Evolutionary conservation across 1,139 yeast genomes (phyloP).

Genomic region (Pichia sp.): DNA sequence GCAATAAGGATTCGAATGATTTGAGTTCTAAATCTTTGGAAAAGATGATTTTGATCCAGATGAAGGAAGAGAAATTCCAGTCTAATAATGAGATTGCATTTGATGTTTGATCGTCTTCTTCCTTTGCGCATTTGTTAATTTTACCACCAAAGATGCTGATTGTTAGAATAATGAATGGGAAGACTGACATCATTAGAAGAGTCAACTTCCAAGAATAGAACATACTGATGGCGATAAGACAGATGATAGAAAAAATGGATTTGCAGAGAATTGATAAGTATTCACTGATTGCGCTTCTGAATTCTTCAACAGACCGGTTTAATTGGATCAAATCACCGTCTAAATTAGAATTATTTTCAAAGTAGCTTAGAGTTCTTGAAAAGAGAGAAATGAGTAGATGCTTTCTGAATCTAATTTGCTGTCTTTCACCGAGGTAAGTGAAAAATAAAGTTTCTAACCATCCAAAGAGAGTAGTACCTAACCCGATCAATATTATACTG

Average conservation of each 20-base stretch:
- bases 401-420: conserved; percentile 56
- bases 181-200: conserved; percentile 62
- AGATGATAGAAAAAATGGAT: conserved; percentile 49
- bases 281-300: conserved; percentile 68
- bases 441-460: conserved; percentile 62
- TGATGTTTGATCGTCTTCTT: conserved; percentile 57
- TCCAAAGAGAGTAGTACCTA: conserved; percentile 46
- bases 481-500: conserved; percentile 57
- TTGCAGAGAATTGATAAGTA: conserved; percentile 58
- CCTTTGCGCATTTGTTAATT: conserved; percentile 48
- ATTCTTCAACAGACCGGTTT: conserved; percentile 77
- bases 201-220: conserved; percentile 84
- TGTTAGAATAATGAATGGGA: conserved; percentile 61
- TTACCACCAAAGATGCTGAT: conserved; percentile 52
- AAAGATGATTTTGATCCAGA: conserved; percentile 59
- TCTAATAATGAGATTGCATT: conserved; percentile 60
- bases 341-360: conserved; percentile 53
- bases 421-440: conserved; percentile 73
- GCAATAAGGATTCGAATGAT: conserved; percentile 42
- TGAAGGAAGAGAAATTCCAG: conserved; percentile 66
- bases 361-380: conserved; percentile 50
- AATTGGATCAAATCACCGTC: conserved; percentile 65
- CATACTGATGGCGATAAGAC: conserved; percentile 66
- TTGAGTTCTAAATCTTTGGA: conserved; percentile 53
- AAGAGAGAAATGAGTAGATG: conserved; percentile 41